Conservation (phyloP, 495 filamentous ascomycete species). For the Aspergillus wentii region DNA sequence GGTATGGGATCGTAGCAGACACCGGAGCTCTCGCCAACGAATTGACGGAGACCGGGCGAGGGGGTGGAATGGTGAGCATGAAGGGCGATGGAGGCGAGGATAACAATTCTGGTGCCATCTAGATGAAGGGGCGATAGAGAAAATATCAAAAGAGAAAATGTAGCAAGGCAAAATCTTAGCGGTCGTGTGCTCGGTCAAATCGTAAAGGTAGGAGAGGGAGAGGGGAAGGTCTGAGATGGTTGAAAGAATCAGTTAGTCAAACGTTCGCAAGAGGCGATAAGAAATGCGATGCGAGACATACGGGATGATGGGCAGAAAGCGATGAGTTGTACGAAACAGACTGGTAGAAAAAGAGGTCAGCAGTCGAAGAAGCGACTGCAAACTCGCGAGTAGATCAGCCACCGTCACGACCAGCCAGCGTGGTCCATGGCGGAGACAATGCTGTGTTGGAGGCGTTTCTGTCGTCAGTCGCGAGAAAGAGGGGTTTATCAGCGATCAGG, state of each 20-base stretch:
- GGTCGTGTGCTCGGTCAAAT: not conserved
- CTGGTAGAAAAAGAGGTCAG: slow-evolving; percentile 2
- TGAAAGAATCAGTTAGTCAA: not conserved
- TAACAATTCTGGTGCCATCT: slow-evolving; percentile 7
- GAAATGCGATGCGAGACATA: not conserved
- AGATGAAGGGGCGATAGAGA: slow-evolving; percentile 2
- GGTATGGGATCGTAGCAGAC: slow-evolving; percentile 12
- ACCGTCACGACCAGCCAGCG: slow-evolving; percentile 16
- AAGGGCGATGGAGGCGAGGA: slow-evolving; percentile 11
- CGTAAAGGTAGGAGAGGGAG: not conserved
- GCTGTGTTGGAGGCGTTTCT: slow-evolving; percentile 13
- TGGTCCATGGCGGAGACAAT: slow-evolving; percentile 19
- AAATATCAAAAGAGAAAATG: slow-evolving; percentile 5
- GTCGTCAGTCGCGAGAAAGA: slow-evolving; percentile 7
- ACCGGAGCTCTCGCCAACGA: slow-evolving; percentile 21
- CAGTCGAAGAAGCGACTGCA: not conserved
- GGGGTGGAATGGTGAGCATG: slow-evolving; percentile 31
- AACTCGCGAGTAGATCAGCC: slow-evolving; percentile 1
- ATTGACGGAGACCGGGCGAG: slow-evolving; percentile 32
- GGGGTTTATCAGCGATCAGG: slow-evolving; percentile 15
- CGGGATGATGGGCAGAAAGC: not conserved
- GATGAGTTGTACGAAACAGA: slow-evolving; percentile 1
- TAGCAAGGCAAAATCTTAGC: slow-evolving; percentile 8
- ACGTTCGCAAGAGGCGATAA: not conserved
- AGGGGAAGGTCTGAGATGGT: not conserved